Evolutionary conservation across 1,284 basidiomycete genomes (phyloP).

Genomic region (Malassezia psittaci): DNA sequence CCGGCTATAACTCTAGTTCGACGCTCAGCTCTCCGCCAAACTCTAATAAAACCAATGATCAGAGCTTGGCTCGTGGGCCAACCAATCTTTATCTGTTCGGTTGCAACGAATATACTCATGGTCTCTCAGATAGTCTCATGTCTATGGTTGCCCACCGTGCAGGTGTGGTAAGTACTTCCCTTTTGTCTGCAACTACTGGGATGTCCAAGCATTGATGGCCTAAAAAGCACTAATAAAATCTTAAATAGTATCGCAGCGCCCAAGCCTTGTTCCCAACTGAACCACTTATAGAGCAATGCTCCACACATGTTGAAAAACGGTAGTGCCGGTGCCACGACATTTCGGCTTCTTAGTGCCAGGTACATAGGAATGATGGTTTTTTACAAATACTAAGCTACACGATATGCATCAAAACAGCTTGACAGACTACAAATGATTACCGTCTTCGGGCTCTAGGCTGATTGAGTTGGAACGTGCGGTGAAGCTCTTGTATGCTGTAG

Average conservation of each 20-base stretch:
- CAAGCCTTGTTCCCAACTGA: no score
- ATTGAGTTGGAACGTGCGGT: slow-evolving; percentile 18
- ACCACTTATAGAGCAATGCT: no score
- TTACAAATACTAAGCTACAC: no score
- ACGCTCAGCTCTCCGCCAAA: not conserved
- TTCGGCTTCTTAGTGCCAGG: no score
- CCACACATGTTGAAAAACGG: no score
- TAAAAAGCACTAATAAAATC: slow-evolving; percentile 22
- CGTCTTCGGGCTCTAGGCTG: slow-evolving; percentile 14
- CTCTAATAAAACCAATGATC: not conserved
- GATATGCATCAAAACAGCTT: no score
- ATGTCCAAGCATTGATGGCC: no score
- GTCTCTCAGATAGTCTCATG: slow-evolving; percentile 37
- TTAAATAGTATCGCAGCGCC: no score
- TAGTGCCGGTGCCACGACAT: no score
- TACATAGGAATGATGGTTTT: no score
- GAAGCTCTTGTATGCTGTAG: slow-evolving; percentile 64
- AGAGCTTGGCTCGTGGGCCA: not conserved
- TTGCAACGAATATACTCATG: slow-evolving; percentile 44
- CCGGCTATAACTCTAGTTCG: slow-evolving; percentile 12
- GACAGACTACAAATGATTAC: not conserved
- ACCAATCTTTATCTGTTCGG: slow-evolving; percentile 37
- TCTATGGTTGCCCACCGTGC: slow-evolving; percentile 39
- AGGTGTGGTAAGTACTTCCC: slow-evolving; percentile 30
- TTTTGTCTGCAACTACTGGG: slow-evolving; percentile 41